These are phyloP conservation scores for Xylaria cubensis DNA, from an alignment of 495 filamentous ascomycete species.

Conservation along the genomic window DNA sequence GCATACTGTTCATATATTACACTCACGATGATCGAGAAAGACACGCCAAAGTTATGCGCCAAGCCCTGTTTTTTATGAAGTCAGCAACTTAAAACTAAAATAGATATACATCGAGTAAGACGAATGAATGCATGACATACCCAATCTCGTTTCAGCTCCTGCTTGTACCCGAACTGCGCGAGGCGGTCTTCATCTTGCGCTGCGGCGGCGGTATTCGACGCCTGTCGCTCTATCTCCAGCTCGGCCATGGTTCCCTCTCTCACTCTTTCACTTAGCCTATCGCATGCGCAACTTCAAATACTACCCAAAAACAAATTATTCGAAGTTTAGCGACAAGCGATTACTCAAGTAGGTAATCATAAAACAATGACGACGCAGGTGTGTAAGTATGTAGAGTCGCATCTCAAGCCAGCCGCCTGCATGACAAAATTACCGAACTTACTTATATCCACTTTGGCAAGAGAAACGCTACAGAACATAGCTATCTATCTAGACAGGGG, in stretches of 20 bases:
- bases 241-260: conserved; percentile 27
- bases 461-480: background rate
- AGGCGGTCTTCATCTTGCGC: conserved; percentile 59
- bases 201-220: conserved; percentile 38
- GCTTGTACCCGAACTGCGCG: conserved; percentile 68
- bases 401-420: background rate
- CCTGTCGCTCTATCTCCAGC: conserved; percentile 36
- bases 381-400: background rate
- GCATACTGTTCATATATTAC: background rate
- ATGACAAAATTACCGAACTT: background rate
- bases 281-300: background rate
- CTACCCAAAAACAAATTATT: background rate
- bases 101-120: background rate
- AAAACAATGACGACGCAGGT: background rate
- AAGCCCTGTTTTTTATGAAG: conserved; percentile 39
- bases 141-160: conserved; percentile 68
- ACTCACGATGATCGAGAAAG: conserved; percentile 69
- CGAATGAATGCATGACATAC: background rate
- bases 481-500: background rate
- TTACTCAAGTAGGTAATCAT: background rate
- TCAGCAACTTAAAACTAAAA: background rate
- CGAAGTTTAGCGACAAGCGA: background rate
- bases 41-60: conserved; percentile 69
- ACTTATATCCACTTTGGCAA: conserved; percentile 1
- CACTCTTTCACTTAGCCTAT: background rate